Conservation (phyloP, 257 asterid species). For the Plantago ovata region DNA sequence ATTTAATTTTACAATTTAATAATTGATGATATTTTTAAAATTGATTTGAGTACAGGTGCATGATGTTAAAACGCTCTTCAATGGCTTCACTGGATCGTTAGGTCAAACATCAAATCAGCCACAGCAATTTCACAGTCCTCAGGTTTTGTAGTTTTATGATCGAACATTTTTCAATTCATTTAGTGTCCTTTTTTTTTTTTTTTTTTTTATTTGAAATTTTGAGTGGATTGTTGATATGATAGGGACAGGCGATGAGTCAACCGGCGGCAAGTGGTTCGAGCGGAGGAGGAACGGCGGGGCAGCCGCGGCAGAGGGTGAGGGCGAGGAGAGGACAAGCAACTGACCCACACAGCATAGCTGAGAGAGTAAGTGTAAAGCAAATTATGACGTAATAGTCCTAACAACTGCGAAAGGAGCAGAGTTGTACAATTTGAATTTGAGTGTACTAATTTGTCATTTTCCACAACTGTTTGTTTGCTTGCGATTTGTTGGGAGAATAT, state of each 20-base stretch:
- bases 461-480: too few relatives aligned
- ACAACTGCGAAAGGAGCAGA: not conserved
- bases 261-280: slow-evolving; percentile 59
- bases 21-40: too few relatives aligned
- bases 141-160: slow-evolving; percentile 27
- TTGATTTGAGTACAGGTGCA: slow-evolving; percentile 52
- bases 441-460: slow-evolving; percentile 13
- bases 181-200: too few relatives aligned
- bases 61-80: slow-evolving; percentile 68
- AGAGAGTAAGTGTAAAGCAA: slow-evolving; percentile 51
- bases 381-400: slow-evolving; percentile 8
- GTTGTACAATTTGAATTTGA: slow-evolving; percentile 21
- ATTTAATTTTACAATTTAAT: not conserved
- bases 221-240: too few relatives aligned
- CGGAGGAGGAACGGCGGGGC: slow-evolving; percentile 54
- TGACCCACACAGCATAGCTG: slow-evolving; percentile 98
- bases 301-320: slow-evolving; percentile 88
- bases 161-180: too few relatives aligned
- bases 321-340: slow-evolving; percentile 99
- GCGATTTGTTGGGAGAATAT: too few relatives aligned
- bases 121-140: slow-evolving; percentile 59
- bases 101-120: slow-evolving; percentile 59
- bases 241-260: slow-evolving; percentile 37
- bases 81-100: slow-evolving; percentile 71
- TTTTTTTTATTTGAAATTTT: too few relatives aligned